A percentile compares a stretch with the other conserved stretches of the same genome.
Conservation (phyloP, 257 asterid genomes). For the Solanum dulcamara region DNA sequence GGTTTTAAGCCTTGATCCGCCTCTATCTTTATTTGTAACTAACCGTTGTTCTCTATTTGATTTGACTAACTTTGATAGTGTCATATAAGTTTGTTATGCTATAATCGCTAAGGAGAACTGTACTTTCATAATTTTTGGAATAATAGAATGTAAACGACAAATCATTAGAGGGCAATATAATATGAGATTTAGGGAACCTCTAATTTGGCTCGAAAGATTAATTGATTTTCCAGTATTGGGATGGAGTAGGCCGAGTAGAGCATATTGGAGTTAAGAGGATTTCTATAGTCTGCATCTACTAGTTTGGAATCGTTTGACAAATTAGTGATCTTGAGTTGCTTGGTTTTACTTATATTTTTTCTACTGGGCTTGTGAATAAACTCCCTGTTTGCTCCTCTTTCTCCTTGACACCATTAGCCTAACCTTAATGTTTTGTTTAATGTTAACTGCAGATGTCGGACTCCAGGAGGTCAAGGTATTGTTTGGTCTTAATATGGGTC, state of each 20-base stretch:
- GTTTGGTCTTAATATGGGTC: not conserved
- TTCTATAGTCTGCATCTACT: not conserved
- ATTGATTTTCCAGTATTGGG: not conserved
- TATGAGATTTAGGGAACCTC: not conserved
- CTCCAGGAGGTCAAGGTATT: slow-evolving; percentile 66
- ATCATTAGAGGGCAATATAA: not conserved
- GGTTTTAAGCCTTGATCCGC: not conserved
- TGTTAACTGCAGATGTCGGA: slow-evolving; percentile 53
- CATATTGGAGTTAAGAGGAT: not conserved
- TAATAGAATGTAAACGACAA: not conserved
- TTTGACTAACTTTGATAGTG: not conserved
- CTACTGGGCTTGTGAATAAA: not conserved
- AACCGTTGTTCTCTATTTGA: not conserved
- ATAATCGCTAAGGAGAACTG: not conserved
- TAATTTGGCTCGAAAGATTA: not conserved
- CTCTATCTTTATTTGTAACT: not conserved
- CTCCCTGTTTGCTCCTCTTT: not conserved
- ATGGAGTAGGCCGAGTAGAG: not conserved
- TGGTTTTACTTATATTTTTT: not conserved
- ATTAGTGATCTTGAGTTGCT: not conserved
- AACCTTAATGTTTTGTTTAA: not conserved
- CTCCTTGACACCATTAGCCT: not conserved
- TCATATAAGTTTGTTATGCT: not conserved
- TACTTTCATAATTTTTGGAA: not conserved
- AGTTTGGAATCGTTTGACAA: not conserved